These are phyloP conservation scores for Bruguiera sexangula DNA, from an alignment of 345 rosid species.

Conservation along the genomic window DNA sequence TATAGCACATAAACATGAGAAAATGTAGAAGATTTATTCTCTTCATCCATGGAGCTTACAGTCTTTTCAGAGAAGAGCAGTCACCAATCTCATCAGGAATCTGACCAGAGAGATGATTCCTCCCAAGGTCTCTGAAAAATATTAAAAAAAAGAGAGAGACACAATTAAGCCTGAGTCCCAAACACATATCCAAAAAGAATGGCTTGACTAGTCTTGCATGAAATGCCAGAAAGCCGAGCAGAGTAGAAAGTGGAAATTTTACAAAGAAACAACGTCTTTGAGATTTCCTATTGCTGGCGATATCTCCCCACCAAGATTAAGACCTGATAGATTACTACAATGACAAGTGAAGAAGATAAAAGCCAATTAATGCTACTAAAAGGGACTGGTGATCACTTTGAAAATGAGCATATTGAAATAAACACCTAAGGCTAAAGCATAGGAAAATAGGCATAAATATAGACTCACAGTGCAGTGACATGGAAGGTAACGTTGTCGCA, in stretches of 20 bases:
- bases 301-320: constrained; percentile 91
- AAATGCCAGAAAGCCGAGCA: neutral
- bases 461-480: constrained; percentile 76
- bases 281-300: constrained; percentile 86
- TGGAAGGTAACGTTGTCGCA: constrained; percentile 84
- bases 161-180: neutral
- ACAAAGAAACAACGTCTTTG: constrained; percentile 64
- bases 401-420: no score
- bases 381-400: no score
- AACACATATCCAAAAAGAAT: neutral
- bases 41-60: constrained; percentile 47
- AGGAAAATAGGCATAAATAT: constrained; percentile 3
- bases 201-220: neutral
- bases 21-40: neutral
- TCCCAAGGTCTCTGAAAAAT: constrained; percentile 60
- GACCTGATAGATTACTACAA: constrained; percentile 75
- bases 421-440: neutral
- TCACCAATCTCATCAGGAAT: constrained; percentile 98
- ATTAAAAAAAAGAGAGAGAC: neutral
- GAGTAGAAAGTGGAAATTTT: constrained; percentile 19
- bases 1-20: neutral
- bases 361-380: constrained; percentile 1
- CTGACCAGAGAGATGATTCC: constrained; percentile 80
- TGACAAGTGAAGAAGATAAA: constrained; percentile 18
- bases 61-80: constrained; percentile 63